Base-by-base conservation (phyloP, 2,329 filamentous ascomycete species). In the Chalara sp. region DNA sequence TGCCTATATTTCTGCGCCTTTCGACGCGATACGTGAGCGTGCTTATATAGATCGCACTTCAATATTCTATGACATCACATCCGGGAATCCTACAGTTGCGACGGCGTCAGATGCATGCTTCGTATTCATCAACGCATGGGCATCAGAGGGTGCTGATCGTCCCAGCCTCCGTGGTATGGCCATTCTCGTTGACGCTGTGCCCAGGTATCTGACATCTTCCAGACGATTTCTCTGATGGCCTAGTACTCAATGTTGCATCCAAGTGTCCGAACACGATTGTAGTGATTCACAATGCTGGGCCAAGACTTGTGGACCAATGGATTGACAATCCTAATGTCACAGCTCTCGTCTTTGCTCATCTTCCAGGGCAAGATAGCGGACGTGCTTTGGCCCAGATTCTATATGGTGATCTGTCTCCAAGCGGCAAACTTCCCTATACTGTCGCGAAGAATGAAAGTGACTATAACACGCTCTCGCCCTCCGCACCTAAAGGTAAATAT, bases 111-210 rank as follows among this genome's bases (percentile, higher is more conserved):
- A 90, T 59, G 74, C 88, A 6, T 93, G 89, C 56, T 67, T 86
- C 2, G 79, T 85, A 0, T 79, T 86, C 56, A 77, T 80, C 57
- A 86, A 86, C 61, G 78, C 75, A 6, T 87, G 85, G 66, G 80
- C 85, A 1, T 82, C 85, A 1, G 89, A 95, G 67, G 86, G 84
- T 1, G 85, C 76, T 56, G 76, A 88, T 52, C 74, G 81, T 44
- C 71, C 78, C 0, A 74, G 73, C 6, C 70, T 88, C 40, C 74
- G 76, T 32, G 21, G 21, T 21, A 21, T 21, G 21, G 49, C 44
- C 47, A 11, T 41, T 41, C 32, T 43, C 40, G 40, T 21, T 21
- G 3, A 43, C 4, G 8, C 21, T 21, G 8, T 31, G 21, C 30
- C 1, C 12, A 13, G 21, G 5, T 13, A 10, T 6, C 33, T 32